These are phyloP conservation scores for Microdochium trichocladiopsis DNA, from an alignment of 2,329 filamentous ascomycete species.

Conservation along the genomic window DNA sequence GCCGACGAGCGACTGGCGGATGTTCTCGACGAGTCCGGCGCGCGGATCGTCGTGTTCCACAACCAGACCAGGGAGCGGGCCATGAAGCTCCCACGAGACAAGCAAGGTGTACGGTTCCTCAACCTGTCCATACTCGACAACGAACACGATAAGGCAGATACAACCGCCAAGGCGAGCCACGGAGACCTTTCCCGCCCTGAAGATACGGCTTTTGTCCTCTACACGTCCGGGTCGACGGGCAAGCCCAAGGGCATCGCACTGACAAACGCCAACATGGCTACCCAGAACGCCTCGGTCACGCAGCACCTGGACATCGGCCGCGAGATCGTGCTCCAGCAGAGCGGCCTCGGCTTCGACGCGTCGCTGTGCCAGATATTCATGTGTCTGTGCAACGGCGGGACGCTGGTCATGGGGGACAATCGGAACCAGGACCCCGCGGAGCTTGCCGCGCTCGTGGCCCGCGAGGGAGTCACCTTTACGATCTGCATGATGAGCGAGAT, in stretches of 20 bases:
- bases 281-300: neutral
- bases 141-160: neutral
- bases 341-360: neutral
- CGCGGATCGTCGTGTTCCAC: conserved; percentile 1
- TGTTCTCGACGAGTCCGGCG: conserved; percentile 9
- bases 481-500: conserved; percentile 1
- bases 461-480: neutral
- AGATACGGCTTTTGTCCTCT: conserved; percentile 12
- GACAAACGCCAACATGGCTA: conserved; percentile 4
- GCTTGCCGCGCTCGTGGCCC: neutral
- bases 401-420: conserved; percentile 1
- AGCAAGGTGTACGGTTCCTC: conserved; percentile 3
- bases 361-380: conserved; percentile 2
- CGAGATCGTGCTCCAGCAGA: conserved; percentile 15
- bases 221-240: conserved; percentile 7
- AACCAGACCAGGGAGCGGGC: conserved; percentile 12
- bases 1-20: conserved; percentile 11
- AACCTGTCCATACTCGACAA: neutral
- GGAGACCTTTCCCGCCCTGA: conserved; percentile 2
- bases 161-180: neutral
- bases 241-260: conserved; percentile 24
- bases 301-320: neutral
- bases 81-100: conserved; percentile 14
- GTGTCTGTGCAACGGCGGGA: conserved; percentile 1
- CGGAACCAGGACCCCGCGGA: conserved; percentile 1